These are phyloP conservation scores for Stygiomarasmius scandens DNA, from an alignment of 1,284 basidiomycete species.

Conservation along the genomic window DNA sequence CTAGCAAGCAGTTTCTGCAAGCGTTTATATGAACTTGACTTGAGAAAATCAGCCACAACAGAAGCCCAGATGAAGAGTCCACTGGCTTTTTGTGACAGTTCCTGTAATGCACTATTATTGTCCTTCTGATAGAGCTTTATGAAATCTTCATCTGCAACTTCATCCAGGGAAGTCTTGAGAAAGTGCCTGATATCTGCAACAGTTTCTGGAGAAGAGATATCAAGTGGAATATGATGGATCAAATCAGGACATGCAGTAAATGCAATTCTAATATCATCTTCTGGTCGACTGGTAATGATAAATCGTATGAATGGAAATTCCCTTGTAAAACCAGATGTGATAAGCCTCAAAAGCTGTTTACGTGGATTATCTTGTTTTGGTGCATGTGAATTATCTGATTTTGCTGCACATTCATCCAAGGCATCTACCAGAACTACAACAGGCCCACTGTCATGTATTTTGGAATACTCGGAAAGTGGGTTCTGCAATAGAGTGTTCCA, in stretches of 20 bases:
- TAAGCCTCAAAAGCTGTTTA: not conserved
- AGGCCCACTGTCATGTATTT: not conserved
- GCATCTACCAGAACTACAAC: slow-evolving; percentile 5
- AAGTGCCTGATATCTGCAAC: slow-evolving; percentile 3
- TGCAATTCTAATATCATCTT: not conserved
- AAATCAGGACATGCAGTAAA: not conserved
- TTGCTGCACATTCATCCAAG: slow-evolving; percentile 7
- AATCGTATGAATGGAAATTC: slow-evolving; percentile 7
- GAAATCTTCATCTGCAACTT: not conserved
- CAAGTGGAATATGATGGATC: not conserved
- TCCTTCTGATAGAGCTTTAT: not conserved
- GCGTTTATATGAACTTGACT: no score
- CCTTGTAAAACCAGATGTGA: not conserved
- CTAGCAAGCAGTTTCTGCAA: no score
- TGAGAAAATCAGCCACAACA: no score
- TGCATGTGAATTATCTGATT: not conserved
- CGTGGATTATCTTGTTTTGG: not conserved
- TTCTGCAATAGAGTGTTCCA: not conserved
- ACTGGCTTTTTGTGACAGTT: slow-evolving; percentile 4
- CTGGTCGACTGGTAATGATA: slow-evolving; percentile 7
- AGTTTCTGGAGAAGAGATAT: not conserved
- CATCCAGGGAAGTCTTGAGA: not conserved
- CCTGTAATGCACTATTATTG: not conserved
- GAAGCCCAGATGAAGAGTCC: slow-evolving; percentile 14
- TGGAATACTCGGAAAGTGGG: not conserved